Conservation (phyloP, 2,329 filamentous ascomycete genomes). For the Apiospora rasikravindrae region DNA sequence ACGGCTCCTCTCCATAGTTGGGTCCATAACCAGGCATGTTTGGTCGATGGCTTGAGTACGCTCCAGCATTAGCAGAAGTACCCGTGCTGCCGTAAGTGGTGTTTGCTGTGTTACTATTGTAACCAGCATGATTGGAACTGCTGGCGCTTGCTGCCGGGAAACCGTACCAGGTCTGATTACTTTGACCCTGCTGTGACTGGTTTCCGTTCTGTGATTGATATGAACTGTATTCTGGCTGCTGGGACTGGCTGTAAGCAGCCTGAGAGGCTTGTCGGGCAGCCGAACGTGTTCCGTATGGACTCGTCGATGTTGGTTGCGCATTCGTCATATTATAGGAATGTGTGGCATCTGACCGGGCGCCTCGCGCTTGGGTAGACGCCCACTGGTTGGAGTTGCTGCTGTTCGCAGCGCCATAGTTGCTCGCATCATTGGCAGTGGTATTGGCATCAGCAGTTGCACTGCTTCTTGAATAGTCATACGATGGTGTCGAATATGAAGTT, state of each 20-base stretch:
- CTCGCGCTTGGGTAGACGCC: conserved; percentile 33
- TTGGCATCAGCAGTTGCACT: conserved; percentile 33
- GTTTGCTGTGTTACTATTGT: conserved; percentile 30
- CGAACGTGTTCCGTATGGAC: conserved; percentile 34
- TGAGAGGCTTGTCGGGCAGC: conserved; percentile 31
- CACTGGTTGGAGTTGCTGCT: conserved; percentile 31
- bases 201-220: conserved; percentile 30
- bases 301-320: conserved; percentile 28
- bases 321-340: conserved; percentile 31
- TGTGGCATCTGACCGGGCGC: conserved; percentile 27
- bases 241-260: conserved; percentile 35
- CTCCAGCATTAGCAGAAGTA: conserved; percentile 23
- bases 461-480: conserved; percentile 37
- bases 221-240: conserved; percentile 35
- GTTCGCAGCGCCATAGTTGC: conserved; percentile 28
- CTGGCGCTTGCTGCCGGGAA: conserved; percentile 34
- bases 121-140: conserved; percentile 28
- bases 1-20: conserved; percentile 33
- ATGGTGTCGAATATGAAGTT: conserved; percentile 32
- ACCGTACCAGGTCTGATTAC: conserved; percentile 43
- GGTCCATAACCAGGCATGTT: conserved; percentile 31
- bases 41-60: conserved; percentile 30
- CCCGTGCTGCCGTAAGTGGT: conserved; percentile 26
- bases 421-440: conserved; percentile 29
- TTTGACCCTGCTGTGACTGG: conserved; percentile 27